Base-by-base conservation (phyloP, 768 basidiomycete species). In the Tephrocybe rancida region DNA sequence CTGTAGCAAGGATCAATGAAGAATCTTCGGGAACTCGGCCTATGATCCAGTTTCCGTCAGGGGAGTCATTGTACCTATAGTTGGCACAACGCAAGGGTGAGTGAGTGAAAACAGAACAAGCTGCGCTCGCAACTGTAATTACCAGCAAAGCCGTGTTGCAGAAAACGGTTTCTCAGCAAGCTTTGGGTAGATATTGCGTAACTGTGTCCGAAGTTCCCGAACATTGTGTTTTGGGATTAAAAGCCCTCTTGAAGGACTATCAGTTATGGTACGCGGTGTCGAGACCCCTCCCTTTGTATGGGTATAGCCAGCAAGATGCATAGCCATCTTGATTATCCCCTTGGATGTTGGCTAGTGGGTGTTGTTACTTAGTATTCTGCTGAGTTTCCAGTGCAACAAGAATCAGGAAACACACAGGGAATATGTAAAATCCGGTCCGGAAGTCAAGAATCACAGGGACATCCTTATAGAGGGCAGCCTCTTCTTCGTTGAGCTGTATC, bases 141-240 rank as follows among this genome's bases (percentile, higher is more conserved):
- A 92, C 95, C 95, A 98, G 72, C 95, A 98, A 57, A 98, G 68
- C 54, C 95, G 73, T 10, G 94, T 95, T 6, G 74, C 74, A 26
- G 70, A 65, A 64, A 94, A 90, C 0, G 88, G 81, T 67, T 85
- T 88, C 59, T 83, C 70, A 5, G 84, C 88, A 41, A 98, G 77
- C 45, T 83, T 83, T 22, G 95, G 96, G 70, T 89, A 95, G 22
- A 93, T 72, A 27, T 70, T 64, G 18, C 70, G 65, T 10, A 96
- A 68, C 9, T 75, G 68, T 2, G 66, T 67, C 35, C 90, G 76
- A 49, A 96, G 64, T 48, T 66, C 66, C 32, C 70, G 64, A 2
- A 88, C 66, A 44, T 76, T 77, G 7, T 70, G 66, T 50, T 71
- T 79, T 0, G 96, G 94, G 44, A 98, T 88, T 24, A 76, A 76